These are phyloP conservation scores for Camellia sinensis DNA, from an alignment of 148 eudicot genomes.

Conservation along the genomic window DNA sequence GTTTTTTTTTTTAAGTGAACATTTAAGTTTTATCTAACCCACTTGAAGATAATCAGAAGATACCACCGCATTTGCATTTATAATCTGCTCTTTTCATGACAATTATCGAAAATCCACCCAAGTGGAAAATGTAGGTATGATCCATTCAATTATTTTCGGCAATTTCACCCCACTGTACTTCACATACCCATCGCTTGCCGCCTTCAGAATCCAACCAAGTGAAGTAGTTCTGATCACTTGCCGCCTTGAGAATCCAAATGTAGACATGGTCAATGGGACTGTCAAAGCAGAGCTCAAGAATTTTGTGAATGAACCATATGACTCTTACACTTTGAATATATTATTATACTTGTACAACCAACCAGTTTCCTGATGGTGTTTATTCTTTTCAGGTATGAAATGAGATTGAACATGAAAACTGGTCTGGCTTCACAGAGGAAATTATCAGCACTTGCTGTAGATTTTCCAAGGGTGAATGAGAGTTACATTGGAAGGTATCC, in stretches of 20 bases:
- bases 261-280: slow-evolving; percentile 64
- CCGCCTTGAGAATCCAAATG: slow-evolving; percentile 76
- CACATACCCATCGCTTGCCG: no score
- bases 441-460: slow-evolving; percentile 81
- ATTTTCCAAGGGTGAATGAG: slow-evolving; percentile 65
- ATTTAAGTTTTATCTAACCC: no score
- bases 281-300: slow-evolving; percentile 57
- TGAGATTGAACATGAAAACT: slow-evolving; percentile 90
- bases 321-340: not conserved
- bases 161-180: no score
- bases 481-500: no score
- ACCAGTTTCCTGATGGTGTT: slow-evolving; percentile 37
- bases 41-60: no score
- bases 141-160: no score
- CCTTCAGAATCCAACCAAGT: slow-evolving; percentile 8
- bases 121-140: no score
- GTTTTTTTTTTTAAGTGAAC: no score
- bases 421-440: slow-evolving; percentile 75
- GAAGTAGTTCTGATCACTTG: slow-evolving; percentile 83
- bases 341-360: not conserved
- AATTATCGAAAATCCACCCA: no score
- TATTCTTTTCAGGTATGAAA: slow-evolving; percentile 35
- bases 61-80: no score
- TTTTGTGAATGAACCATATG: slow-evolving; percentile 76
- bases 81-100: no score